Base-by-base conservation (phyloP, 1,139 yeast genomes). In the Lodderomyces theae region DNA sequence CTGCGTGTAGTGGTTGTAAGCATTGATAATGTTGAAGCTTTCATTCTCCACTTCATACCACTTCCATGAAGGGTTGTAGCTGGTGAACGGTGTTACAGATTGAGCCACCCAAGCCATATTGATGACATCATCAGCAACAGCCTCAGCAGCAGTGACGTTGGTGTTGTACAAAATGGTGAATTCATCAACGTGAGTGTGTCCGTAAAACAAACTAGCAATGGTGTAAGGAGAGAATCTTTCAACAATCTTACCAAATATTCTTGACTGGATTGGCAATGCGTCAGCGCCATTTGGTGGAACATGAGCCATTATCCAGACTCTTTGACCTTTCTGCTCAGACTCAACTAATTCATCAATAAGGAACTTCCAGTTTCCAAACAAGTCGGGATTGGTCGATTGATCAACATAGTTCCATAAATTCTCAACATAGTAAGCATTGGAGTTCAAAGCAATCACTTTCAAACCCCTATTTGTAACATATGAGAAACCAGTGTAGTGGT, bases 131-230 rank as follows among this genome's bases (percentile, higher is more conserved):
- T 64, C 69, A 21, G 64, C 64, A 12, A 69, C 64, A 13, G 32
- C 38, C 5, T 35, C 32, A 40, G 42, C 42, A 36, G 65, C 64
- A 22, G 66, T 54, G 23, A 64, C 51, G 42, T 66, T 61, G 17
- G 71, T 58, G 4, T 71, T 66, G 51, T 80, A 81, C 40, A 79
- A 59, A 10, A 82, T 66, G 38, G 77, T 72, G 64, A 81, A 82
- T 58, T 82, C 84, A 58, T 83, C 90, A 50, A 68, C 64, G 53
- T 83, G 90, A 9, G 87, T 82, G 55, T 83, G 89, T 86, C 82
- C 90, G 55, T 74, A 81, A 63, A 83, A 83, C 12, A 81, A 64
- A 41, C 75, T 82, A 8, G 87, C 84, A 57, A 83, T 79, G 11
- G 85, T 79, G 51, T 72, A 74, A 15, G 87, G 87, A 30, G 85